Evolutionary conservation across 768 basidiomycete species (phyloP), one percentile per base, ranked within the genome.

Genomic region (Boletus rufocinnamomeus): DNA sequence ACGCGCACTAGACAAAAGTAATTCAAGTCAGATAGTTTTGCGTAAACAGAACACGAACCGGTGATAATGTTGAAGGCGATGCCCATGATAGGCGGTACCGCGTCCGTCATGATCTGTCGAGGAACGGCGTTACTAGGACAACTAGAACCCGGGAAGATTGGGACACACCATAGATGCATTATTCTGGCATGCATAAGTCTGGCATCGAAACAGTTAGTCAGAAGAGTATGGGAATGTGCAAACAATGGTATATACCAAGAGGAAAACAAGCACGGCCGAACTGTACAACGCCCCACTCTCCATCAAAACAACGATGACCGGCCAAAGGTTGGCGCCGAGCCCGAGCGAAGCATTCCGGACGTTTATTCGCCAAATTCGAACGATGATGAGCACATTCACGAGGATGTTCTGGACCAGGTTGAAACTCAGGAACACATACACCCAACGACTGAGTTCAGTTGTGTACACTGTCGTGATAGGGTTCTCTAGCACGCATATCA

Each of bases 261-360:
- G 58, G 27, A 56, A 50, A 34, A 50, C 27, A 11, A 56, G 38
- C 14, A 59, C 7, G 13, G 49, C 45, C 10, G 58, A 59, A 34
- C 58, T 59, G n/a, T 59, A 59, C 28, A 59, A 25, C 6, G 58
- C 54, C 21, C 58, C 58, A 38, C 58, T 59, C 27, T 59, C 58
- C 58, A 59, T 30, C 6, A 59, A 35, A 23, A 56, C 54, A n/a
- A 55, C 2, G 21, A 56, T 50, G 43, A 50, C 21, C 2, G 58
- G 48, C 54, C 54, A 50, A 50, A 59, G 34, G 17, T 4, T 30
- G 11, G 38, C 19, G 17, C 38, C 35, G 6, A n/a, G 6, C 11
- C 17, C 9, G 27, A n/a, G 4, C 8, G 34, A 21, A 56, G 41
- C 16, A 40, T 27, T 46, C 21, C 1, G 48, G 34, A 21, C 9